These are phyloP conservation scores for Colletotrichum limetticola DNA, from an alignment of 2,329 filamentous ascomycete species.

Conservation along the genomic window DNA sequence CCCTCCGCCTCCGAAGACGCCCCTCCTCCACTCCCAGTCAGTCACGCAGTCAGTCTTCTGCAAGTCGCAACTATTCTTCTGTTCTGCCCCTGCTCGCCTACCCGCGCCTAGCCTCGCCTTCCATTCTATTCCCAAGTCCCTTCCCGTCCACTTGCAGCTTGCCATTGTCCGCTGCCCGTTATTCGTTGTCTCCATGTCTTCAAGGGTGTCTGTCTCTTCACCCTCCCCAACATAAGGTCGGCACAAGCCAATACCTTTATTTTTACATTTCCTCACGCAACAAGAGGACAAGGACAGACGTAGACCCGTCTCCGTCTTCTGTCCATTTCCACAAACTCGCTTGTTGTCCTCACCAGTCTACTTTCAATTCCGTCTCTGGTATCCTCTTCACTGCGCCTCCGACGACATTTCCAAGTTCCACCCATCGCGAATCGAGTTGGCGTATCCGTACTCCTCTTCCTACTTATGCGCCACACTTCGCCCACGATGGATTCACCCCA, in stretches of 20 bases:
- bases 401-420: neutral
- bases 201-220: conserved; percentile 1
- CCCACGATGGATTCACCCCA: conserved; percentile 49
- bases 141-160: conserved; percentile 4
- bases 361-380: neutral
- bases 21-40: neutral
- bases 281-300: conserved; percentile 11
- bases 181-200: conserved; percentile 6
- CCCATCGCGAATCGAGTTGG: neutral
- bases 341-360: neutral
- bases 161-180: conserved; percentile 4
- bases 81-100: neutral
- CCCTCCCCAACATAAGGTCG: conserved; percentile 6
- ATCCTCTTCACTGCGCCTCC: neutral
- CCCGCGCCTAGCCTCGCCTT: neutral
- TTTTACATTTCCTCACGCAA: conserved; percentile 1
- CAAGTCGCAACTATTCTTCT: neutral
- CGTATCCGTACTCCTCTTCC: neutral
- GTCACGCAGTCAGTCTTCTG: neutral
- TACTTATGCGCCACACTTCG: conserved; percentile 9
- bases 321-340: neutral
- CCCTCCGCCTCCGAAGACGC: neutral
- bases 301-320: neutral
- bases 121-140: neutral
- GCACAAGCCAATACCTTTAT: neutral